Evolutionary conservation across 805 yeast species (phyloP), one percentile per base, ranked within the genome.

Genomic region (Sugiyamaella chiloensis): DNA sequence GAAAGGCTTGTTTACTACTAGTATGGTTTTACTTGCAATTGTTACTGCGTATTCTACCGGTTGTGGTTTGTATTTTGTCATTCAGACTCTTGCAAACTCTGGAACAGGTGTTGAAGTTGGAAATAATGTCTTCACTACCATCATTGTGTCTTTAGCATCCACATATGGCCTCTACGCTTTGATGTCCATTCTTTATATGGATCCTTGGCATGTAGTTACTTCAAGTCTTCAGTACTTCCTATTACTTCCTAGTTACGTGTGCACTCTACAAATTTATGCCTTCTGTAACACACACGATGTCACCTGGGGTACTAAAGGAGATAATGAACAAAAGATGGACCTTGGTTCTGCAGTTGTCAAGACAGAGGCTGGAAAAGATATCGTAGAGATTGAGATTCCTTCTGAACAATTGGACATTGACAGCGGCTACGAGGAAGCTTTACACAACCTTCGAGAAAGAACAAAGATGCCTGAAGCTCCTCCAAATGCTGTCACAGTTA

Each of bases 261-360:
- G 96, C 69, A 83, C 96, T 1, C 72, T 91, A 48, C 97, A 91
- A 68, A 89, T 93, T 50, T 91, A 89, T 70, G 97, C 99, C 1
- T 89, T 91, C 68, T 91, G 99, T 71, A 91, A 91, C 65, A 91
- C 97, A 2, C 98, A 91, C 68, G 99, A 91, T 72, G 96, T 93
- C 43, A 86, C 96, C 0, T 91, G 99, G 99, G 99, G 99, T 68
- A 91, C 99, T 1, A 91, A 91, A 64, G 99, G 99, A 56, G 96
- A 90, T 52, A 85, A 83, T 54, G 79, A 78, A 51, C 84, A 80
- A 40, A 77, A 80, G 16, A 79, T 79, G 54, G 84, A 79, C 52
- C 71, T 83, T 30, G 90, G 95, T 41, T 83, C 86, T 39, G 95
- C 95, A 42, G 85, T 86, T 24, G 85, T 87, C 52, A 83, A 85